These are phyloP conservation scores for Symmetrospora coprosmae DNA, from an alignment of 768 basidiomycete species.

Conservation along the genomic window DNA sequence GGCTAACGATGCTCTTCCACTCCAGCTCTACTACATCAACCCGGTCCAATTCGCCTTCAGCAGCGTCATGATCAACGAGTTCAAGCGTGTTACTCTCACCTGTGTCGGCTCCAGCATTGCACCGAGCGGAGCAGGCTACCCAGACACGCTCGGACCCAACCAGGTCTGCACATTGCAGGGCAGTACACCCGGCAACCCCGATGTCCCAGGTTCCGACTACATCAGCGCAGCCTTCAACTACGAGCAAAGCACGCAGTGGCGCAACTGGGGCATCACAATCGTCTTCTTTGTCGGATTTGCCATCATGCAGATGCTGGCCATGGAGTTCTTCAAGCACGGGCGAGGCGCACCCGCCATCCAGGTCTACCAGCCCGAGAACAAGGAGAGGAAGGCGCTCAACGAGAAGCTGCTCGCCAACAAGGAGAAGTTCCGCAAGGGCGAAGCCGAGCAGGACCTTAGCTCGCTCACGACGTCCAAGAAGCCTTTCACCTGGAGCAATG, in stretches of 20 bases:
- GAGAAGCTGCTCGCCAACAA: conserved; percentile 43
- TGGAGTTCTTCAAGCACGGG: conserved; percentile 42
- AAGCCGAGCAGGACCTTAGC: conserved; percentile 41
- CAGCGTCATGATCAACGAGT: conserved; percentile 70
- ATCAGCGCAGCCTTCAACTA: conserved; percentile 44
- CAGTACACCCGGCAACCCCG: conserved; percentile 42
- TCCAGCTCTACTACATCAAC: conserved; percentile 57
- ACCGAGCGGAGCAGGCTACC: conserved; percentile 56
- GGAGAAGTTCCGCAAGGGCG: conserved; percentile 38
- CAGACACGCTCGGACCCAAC: conserved; percentile 48
- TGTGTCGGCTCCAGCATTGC: conserved; percentile 56
- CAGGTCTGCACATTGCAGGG: conserved; percentile 58
- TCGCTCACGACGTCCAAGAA: conserved; percentile 37
- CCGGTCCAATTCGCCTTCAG: conserved; percentile 66
- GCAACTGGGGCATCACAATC: conserved; percentile 55
- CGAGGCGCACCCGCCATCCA: conserved; percentile 44
- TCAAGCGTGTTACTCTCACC: conserved; percentile 42
- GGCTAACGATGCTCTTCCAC: conserved; percentile 44
- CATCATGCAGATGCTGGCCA: conserved; percentile 43
- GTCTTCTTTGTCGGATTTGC: conserved; percentile 60
- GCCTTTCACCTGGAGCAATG: conserved; percentile 52
- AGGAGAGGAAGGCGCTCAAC: conserved; percentile 42
- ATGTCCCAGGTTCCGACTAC: conserved; percentile 51
- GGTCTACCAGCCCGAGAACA: conserved; percentile 50
- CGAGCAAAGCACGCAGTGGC: conserved; percentile 45